phyloP scores from a whole-genome alignment of 257 asterid genomes.

The Salvia miltiorrhiza region DNA sequence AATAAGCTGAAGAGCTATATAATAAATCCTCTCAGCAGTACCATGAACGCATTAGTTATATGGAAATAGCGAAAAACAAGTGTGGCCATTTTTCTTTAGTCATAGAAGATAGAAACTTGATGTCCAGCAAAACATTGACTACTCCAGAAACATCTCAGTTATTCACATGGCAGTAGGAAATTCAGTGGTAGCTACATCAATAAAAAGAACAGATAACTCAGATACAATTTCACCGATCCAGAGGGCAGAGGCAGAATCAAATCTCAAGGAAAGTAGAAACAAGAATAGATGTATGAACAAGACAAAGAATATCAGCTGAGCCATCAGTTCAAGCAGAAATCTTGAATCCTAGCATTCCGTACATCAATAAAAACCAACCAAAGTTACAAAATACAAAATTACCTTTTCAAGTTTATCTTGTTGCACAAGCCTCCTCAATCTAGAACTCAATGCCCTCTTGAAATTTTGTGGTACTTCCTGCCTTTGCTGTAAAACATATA shows the following conservation, averaged over 20 bases:
- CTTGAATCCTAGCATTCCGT: not conserved
- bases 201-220: not conserved
- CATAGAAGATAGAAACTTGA: not conserved
- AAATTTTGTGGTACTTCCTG: conserved; percentile 76
- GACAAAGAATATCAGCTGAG: not conserved
- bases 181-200: not conserved
- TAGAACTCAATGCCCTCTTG: conserved; percentile 64
- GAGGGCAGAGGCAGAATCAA: not conserved
- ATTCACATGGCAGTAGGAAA: not conserved
- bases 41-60: not conserved
- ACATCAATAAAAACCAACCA: not conserved
- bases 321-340: not conserved
- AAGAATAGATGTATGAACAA: not conserved
- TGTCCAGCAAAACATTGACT: not conserved
- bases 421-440: conserved; percentile 85
- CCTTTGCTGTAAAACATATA: conserved; percentile 56
- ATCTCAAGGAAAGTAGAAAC: not conserved
- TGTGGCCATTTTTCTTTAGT: not conserved
- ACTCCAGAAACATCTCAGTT: not conserved
- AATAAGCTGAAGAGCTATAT: not conserved
- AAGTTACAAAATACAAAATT: conserved; percentile 3
- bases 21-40: not conserved
- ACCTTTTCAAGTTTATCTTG: conserved; percentile 94
- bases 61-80: not conserved
- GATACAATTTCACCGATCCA: not conserved